Base-by-base conservation (phyloP, 305 asterid genomes). In the Rubia tinctorum region DNA sequence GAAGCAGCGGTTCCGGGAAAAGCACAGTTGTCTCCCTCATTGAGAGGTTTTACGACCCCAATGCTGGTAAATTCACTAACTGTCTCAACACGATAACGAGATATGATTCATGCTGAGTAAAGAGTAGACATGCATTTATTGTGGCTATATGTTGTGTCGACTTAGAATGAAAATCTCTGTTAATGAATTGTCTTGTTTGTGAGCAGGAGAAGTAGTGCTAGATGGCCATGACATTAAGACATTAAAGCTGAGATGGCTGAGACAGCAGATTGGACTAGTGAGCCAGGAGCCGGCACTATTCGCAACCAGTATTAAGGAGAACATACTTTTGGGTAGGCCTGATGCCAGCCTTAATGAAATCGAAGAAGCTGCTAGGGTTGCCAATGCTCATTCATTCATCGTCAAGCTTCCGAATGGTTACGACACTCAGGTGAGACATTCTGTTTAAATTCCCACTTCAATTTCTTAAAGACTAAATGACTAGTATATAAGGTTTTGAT, bases 1-100 rank as follows among this genome's bases (percentile, higher is more conserved):
- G 98, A 76, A 95, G 98, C 86, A 95, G 98, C 49, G 99, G 99
- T n/a, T 93, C 99, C 0, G 99, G 99, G 0, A 95, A 95, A 81
- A 95, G 99, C 84, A 95, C 99, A 0, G 97, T 95, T 17, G 98
- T 95, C 42, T 93, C 99, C 65, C 98, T 95, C 71, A 90, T 95
- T 3, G 99, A 95, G 85, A 86, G 99, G 76, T 95, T 95, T 76
- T 95, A 95, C 37, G 99, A 95, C 82, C 97, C 99, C 68, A 82
- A 86, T 63, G 88, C 97, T 70, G 99, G 99, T 92, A 66, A 75
- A 17, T 68, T n/a, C 15, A 17, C n/a, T 11, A 12, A 49, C 55
- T 49, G 55, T 13, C 55, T 49, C n/a, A 49, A 47, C 55, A 43
- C 15, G 55, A 47, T 14, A 18, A 12, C 55, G 55, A 30, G 34